Evolutionary conservation across 202 grass and related monocot species (phyloP).

Genomic region (Eragrostis tef): DNA sequence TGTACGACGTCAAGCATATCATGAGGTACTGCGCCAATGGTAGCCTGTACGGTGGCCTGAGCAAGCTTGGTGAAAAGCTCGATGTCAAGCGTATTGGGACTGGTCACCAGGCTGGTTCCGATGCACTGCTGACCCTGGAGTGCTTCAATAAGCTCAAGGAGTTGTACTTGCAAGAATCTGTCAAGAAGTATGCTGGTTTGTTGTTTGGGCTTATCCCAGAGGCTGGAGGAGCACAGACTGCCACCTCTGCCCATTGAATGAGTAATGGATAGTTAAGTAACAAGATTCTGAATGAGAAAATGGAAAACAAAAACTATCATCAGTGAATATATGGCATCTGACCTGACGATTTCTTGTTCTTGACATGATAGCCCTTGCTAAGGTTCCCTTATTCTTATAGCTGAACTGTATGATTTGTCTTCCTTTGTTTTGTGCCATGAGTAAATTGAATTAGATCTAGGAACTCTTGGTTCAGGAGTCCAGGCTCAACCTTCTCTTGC

Average conservation of each 20-base stretch:
- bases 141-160: constrained; percentile 66
- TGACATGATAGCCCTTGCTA: constrained; percentile 24
- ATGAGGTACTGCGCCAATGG: constrained; percentile 64
- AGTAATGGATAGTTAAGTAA: constrained; percentile 52
- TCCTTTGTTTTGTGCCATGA: background rate
- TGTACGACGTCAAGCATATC: constrained; percentile 91
- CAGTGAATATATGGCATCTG: constrained; percentile 51
- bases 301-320: constrained; percentile 12
- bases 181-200: constrained; percentile 67
- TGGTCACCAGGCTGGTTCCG: constrained; percentile 83
- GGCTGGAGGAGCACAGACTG: constrained; percentile 49
- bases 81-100: constrained; percentile 64
- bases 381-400: background rate
- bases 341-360: constrained; percentile 42
- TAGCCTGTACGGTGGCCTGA: constrained; percentile 74
- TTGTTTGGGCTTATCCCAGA: constrained; percentile 73
- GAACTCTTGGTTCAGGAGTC: background rate
- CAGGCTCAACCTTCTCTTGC: background rate
- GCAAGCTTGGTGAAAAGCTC: constrained; percentile 64
- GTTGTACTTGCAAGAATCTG: constrained; percentile 47
- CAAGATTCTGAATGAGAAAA: constrained; percentile 44
- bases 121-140: constrained; percentile 66
- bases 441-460: background rate
- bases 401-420: background rate
- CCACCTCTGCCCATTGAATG: constrained; percentile 42